phyloP scores from a whole-genome alignment of 2,329 filamentous ascomycete genomes.

The Paraphoma chrysanthemicola region DNA sequence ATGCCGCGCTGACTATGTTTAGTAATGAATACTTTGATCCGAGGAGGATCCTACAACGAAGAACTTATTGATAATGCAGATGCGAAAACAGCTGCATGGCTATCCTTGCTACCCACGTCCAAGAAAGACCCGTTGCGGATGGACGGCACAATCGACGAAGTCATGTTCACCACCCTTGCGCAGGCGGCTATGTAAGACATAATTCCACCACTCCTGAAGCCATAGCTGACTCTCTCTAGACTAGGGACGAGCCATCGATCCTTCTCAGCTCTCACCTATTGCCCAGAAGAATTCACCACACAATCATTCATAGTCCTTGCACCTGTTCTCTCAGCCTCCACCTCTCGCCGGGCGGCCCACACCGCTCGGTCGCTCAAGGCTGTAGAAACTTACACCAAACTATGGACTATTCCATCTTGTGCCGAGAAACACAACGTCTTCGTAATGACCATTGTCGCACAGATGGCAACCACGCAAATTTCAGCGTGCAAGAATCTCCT shows the following conservation, averaged over 20 bases:
- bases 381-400: conserved; percentile 75
- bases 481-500: conserved; percentile 67
- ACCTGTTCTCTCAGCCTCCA: conserved; percentile 55
- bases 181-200: conserved; percentile 60
- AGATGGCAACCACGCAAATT: conserved; percentile 45
- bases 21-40: conserved; percentile 57
- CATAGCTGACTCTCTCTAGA: conserved; percentile 14
- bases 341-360: conserved; percentile 58
- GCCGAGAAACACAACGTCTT: conserved; percentile 69
- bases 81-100: conserved; percentile 73
- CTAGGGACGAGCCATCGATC: conserved; percentile 48
- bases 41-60: conserved; percentile 21
- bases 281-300: conserved; percentile 30
- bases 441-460: conserved; percentile 31
- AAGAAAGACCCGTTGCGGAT: conserved; percentile 73
- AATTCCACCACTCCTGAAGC: no score
- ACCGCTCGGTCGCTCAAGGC: conserved; percentile 80
- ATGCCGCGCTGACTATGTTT: not conserved
- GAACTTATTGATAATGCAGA: conserved; percentile 73
- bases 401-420: conserved; percentile 75
- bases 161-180: conserved; percentile 89
- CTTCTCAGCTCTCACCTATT: conserved; percentile 41
- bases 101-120: conserved; percentile 73
- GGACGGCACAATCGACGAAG: conserved; percentile 77
- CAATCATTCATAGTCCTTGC: conserved; percentile 67